Percentiles rank a stretch among this genome's conserved stretches.
phyloP scores from a whole-genome alignment of 192 early-diverging fungal species.

The Chytriomyces sp. region DNA sequence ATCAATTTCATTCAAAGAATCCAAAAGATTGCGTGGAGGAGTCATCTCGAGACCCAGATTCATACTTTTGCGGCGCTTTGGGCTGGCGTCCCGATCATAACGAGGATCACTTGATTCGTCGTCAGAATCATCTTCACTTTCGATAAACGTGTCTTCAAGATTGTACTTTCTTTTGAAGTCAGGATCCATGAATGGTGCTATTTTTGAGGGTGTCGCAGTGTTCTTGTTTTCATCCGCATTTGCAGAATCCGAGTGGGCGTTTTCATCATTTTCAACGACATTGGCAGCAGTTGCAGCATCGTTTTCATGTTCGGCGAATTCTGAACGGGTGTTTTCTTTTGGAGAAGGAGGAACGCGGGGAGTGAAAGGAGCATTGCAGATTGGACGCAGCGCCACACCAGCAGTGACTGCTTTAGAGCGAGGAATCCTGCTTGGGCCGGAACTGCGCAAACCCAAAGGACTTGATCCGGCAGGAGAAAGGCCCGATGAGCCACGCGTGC shows the following conservation, averaged over 20 bases:
- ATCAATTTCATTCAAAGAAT: neutral
- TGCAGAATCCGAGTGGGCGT: neutral
- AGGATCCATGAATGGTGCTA: neutral
- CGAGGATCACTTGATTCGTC: neutral
- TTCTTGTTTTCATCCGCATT: neutral
- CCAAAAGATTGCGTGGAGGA: neutral
- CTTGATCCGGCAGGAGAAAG: neutral
- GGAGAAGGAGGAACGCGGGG: neutral
- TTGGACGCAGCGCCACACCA: neutral
- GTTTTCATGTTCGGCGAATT: neutral
- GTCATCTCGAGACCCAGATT: neutral
- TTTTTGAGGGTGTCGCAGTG: neutral
- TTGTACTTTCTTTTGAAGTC: constrained; percentile 35
- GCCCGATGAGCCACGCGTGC: neutral
- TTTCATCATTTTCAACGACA: neutral
- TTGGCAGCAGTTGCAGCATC: neutral
- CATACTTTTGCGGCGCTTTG: constrained; percentile 23
- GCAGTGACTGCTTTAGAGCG: neutral
- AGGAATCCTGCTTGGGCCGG: neutral
- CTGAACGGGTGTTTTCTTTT: neutral
- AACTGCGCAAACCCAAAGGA: constrained; percentile 3
- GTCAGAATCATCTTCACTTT: constrained; percentile 19
- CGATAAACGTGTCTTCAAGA: constrained; percentile 13
- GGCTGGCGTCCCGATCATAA: neutral
- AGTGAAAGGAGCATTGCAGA: constrained; percentile 17